A percentile compares a stretch with the other conserved stretches of the same genome.
phyloP scores from a whole-genome alignment of 805 yeast species.

The Alloascoidea africana region DNA sequence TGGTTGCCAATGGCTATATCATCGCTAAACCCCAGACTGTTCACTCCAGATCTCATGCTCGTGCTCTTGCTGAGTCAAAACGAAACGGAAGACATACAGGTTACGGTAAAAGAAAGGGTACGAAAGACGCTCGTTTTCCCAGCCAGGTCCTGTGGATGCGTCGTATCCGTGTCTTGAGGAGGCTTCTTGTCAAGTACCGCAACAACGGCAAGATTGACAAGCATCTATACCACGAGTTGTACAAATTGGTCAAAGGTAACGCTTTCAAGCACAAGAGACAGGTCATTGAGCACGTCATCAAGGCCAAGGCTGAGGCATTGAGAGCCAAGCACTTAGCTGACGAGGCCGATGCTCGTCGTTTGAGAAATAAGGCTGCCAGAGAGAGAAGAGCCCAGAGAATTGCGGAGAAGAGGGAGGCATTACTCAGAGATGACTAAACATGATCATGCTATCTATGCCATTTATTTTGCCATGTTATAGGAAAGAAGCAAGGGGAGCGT shows the following conservation, averaged over 20 bases:
- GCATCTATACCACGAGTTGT: constrained; percentile 95
- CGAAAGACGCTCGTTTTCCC: constrained; percentile 99
- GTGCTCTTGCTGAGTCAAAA: constrained; percentile 95
- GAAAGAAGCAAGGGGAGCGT: too few species aligned
- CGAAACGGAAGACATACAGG: constrained; percentile 99
- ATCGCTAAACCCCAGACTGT: constrained; percentile 95
- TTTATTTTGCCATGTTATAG: too few species aligned
- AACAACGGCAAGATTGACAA: constrained; percentile 99
- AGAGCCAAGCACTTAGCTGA: constrained; percentile 98
- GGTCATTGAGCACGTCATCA: constrained; percentile 97
- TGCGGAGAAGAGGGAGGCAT: constrained; percentile 96
- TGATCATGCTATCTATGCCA: too few species aligned
- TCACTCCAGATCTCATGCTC: constrained; percentile 98
- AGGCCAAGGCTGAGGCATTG: constrained; percentile 99
- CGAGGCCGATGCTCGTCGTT: constrained; percentile 99
- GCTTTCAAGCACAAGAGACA: constrained; percentile 99
- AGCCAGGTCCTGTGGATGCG: constrained; percentile 98
- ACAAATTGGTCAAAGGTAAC: constrained; percentile 99
- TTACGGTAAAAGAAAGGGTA: constrained; percentile 99
- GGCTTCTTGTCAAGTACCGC: constrained; percentile 96
- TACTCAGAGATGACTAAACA: constrained; percentile 54
- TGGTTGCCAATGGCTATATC: constrained; percentile 94
- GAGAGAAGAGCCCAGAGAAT: constrained; percentile 97
- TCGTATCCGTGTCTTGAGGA: constrained; percentile 99
- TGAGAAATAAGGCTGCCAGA: constrained; percentile 98